A percentile compares a stretch with the other conserved stretches of the same genome.
Conservation (phyloP, 2,329 filamentous ascomycete species). For the Botryotinia calthae region DNA sequence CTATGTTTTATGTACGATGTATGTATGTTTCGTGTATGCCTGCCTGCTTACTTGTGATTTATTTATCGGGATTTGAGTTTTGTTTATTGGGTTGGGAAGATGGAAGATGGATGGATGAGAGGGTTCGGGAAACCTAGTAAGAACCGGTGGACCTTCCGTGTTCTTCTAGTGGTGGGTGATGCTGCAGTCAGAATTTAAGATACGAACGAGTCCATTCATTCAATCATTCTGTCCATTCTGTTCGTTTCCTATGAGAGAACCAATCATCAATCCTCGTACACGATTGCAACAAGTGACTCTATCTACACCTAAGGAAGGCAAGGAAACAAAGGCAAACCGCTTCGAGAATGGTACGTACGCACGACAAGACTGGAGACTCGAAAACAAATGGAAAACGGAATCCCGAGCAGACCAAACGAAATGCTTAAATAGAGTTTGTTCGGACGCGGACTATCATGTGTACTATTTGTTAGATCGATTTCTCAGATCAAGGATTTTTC, state of each 20-base stretch:
- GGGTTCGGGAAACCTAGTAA: background rate
- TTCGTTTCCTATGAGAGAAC: background rate
- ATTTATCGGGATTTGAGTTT: background rate
- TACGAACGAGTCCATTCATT: background rate
- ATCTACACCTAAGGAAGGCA: too few species aligned
- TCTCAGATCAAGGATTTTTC: too few species aligned
- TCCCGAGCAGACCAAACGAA: background rate
- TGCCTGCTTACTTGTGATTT: background rate
- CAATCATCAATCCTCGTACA: background rate
- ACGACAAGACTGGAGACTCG: background rate
- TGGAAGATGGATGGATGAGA: too few species aligned
- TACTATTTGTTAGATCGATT: background rate
- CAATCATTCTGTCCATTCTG: too few species aligned
- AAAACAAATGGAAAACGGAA: background rate
- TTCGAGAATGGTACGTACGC: background rate
- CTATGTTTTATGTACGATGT: too few species aligned
- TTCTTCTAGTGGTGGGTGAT: background rate
- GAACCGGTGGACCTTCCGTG: background rate
- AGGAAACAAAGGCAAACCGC: too few species aligned
- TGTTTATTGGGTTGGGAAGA: too few species aligned
- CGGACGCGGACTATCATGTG: background rate
- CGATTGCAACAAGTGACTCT: too few species aligned
- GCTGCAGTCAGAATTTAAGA: constrained; percentile 3
- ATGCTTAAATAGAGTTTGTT: background rate
- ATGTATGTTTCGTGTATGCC: too few species aligned